A percentile compares a stretch with the other conserved stretches of the same genome.
Conservation (phyloP, 176 grass and related monocot genomes). For the Oryza meyeriana region DNA sequence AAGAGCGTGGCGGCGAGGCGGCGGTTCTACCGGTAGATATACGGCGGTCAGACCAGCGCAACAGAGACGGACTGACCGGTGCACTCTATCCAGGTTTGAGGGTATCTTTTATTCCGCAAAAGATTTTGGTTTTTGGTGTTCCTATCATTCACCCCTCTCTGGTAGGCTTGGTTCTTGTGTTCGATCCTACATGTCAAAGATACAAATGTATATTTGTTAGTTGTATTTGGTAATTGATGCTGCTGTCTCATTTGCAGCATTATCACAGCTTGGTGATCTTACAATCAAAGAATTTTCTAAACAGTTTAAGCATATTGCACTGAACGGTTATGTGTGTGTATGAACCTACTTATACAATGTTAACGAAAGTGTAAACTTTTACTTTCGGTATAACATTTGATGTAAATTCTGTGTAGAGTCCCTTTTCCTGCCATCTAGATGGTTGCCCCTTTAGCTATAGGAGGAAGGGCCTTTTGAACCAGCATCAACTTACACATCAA, state of each 20-base stretch:
- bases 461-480: constrained; percentile 72
- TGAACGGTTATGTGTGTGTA: background rate
- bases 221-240: background rate
- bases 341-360: background rate
- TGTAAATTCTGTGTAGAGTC: constrained; percentile 41
- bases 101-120: no score
- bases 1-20: no score
- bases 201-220: background rate
- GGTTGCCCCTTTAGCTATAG: constrained; percentile 59
- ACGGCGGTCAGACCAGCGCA: no score
- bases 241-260: background rate
- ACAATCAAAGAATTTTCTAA: background rate
- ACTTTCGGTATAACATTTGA: constrained; percentile 23
- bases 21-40: no score
- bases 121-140: no score
- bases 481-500: constrained; percentile 62
- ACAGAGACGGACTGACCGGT: no score
- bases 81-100: no score
- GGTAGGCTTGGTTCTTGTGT: no score
- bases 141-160: no score
- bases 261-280: no score
- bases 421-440: constrained; percentile 53
- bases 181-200: no score
- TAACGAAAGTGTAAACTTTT: background rate
- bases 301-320: background rate